Evolutionary conservation across 495 filamentous ascomycete species (phyloP), one percentile per base, ranked within the genome.

Genomic region (Tuber brumale): DNA sequence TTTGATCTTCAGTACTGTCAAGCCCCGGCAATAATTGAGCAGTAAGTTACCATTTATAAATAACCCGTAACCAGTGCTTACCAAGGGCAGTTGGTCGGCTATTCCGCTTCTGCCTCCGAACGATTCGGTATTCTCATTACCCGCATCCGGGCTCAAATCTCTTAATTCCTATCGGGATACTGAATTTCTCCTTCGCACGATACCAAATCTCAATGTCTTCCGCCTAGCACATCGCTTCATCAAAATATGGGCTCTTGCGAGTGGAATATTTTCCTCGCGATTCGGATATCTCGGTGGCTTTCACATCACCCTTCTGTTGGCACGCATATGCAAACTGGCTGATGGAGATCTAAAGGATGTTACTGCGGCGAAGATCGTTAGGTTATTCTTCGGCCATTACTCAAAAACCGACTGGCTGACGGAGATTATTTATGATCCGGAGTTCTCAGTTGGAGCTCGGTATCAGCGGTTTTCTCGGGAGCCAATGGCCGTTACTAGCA

Each of bases 1-100:
- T 84, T 90, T 74, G 87, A 90, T 79, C 81, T 91, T 74, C 89
- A 90, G 72, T 90, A 90, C 80, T 90, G 89, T 79, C 85, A 88
- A 0, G 86, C 89, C 9, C 80, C 85, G 3, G 79, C 83, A 57
- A 75, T 89, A 19, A 84, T 87, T 9, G 77, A 80, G 44, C 66
- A 76, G 79, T 80, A 72, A 69, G 80, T 41, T 39, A 72, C 23
- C 19, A 46, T 70, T 66, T 31, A 69, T 46, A 48, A 45, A 72
- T 70, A 37, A 48, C 66, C 70, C 41, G 35, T 21, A 23, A 23
- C n/a, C 14, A 39, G 23, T 35, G 45, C 69, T 77, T 71, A 79
- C 45, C 27, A 21, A 57, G 46, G n/a, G 9, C 74, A 85, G 84
- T 75, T 85, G 84, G 84, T 48, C 75, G 14, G 76, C 83, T 45